A percentile compares a stretch with the other conserved stretches of the same genome.
phyloP scores from a whole-genome alignment of 1,284 basidiomycete genomes.

The Pseudozyma sp. region DNA sequence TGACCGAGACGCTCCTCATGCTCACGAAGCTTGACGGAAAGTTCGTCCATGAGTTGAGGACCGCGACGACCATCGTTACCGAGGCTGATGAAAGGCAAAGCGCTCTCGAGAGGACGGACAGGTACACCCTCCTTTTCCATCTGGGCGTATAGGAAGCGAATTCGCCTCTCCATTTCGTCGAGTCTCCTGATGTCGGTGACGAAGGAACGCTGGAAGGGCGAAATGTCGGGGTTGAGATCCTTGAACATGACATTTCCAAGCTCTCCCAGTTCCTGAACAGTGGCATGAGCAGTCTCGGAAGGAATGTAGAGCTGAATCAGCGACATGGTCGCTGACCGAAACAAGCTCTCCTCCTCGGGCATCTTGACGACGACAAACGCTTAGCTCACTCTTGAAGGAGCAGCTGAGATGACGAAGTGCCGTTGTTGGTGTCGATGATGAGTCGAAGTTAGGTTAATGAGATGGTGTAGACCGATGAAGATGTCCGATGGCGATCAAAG shows the following conservation, averaged over 20 bases:
- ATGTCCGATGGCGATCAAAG: neutral
- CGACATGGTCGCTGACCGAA: conserved; percentile 78
- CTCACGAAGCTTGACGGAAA: conserved; percentile 87
- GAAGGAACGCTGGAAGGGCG: conserved; percentile 98
- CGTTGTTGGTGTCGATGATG: neutral
- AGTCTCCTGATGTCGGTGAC: conserved; percentile 93
- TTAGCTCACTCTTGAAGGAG: conserved; percentile 1
- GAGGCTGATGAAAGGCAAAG: conserved; percentile 62
- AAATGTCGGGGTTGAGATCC: conserved; percentile 94
- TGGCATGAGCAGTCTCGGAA: conserved; percentile 95
- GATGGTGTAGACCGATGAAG: neutral
- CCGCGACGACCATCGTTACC: conserved; percentile 72
- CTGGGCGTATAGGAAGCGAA: conserved; percentile 88
- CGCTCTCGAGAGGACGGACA: conserved; percentile 72
- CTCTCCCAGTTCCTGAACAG: conserved; percentile 93
- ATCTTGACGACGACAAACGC: conserved; percentile 23
- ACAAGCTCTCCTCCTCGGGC: conserved; percentile 64
- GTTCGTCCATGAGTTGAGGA: conserved; percentile 92
- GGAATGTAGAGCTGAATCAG: conserved; percentile 98
- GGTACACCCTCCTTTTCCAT: conserved; percentile 85
- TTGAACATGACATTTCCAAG: conserved; percentile 97
- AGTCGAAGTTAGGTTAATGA: neutral
- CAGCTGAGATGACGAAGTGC: neutral
- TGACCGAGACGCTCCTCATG: conserved; percentile 86
- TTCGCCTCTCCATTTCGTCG: conserved; percentile 93